These are phyloP conservation scores for Rhamnella rubrinervis DNA, from an alignment of 331 rosid species.

Conservation along the genomic window DNA sequence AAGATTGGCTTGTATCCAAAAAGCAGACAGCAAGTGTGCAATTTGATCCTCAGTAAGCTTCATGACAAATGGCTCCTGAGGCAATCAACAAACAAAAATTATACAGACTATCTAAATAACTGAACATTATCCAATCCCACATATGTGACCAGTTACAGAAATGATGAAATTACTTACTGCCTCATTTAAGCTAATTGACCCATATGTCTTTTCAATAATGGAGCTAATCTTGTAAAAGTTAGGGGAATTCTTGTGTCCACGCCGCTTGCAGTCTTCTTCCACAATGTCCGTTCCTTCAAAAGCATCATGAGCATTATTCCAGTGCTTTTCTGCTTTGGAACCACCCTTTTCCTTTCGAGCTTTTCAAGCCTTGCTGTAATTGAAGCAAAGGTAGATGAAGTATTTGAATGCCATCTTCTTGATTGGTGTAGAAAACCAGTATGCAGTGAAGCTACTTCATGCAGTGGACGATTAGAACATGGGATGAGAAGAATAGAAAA, in stretches of 20 bases:
- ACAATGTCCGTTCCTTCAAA: conserved; percentile 44
- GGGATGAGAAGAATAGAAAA: conserved; percentile 81
- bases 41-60: conserved; percentile 90
- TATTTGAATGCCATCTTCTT: conserved; percentile 55
- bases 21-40: conserved; percentile 76
- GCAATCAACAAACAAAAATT: conserved; percentile 23
- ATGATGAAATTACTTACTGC: conserved; percentile 40
- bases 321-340: conserved; percentile 44
- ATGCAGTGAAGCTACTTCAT: conserved; percentile 52
- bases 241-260: conserved; percentile 59
- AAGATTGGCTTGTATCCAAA: conserved; percentile 86
- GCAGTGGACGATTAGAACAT: conserved; percentile 47
- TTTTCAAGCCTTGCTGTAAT: conserved; percentile 90
- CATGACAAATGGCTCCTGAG: conserved; percentile 78
- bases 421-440: conserved; percentile 58
- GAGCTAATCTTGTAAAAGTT: conserved; percentile 64
- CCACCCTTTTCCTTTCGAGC: conserved; percentile 77
- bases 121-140: conserved; percentile 8
- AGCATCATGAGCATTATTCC: conserved; percentile 40
- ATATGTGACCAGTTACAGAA: conserved; percentile 10
- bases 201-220: conserved; percentile 65
- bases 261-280: conserved; percentile 69
- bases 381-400: conserved; percentile 81
- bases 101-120: conserved; percentile 3
- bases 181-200: conserved; percentile 50